These are phyloP conservation scores for Pleurotus ostreatus DNA, from an alignment of 768 basidiomycete species.

Conservation along the genomic window DNA sequence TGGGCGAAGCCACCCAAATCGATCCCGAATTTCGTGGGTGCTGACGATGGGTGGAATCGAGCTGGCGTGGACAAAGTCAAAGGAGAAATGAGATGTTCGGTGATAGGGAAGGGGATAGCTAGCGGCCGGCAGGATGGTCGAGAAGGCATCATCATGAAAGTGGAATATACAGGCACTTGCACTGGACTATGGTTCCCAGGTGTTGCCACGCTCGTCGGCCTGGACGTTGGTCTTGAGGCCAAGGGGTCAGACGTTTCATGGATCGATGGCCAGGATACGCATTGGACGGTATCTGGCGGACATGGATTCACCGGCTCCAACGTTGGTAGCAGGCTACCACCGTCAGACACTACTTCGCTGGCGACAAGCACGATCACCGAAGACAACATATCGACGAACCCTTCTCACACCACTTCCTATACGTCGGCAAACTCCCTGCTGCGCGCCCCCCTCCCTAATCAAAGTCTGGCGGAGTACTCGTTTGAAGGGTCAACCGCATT, in stretches of 20 bases:
- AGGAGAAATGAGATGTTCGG: conserved; percentile 59
- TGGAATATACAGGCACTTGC: conserved; percentile 72
- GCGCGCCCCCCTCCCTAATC: conserved; percentile 67
- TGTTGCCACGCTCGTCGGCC: conserved; percentile 74
- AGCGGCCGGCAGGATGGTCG: conserved; percentile 30
- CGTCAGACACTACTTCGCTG: conserved; percentile 17
- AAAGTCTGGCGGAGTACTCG: conserved; percentile 66
- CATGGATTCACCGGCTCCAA: conserved; percentile 72
- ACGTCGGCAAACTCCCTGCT: conserved; percentile 63
- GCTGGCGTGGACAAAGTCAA: conserved; percentile 68
- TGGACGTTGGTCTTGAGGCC: conserved; percentile 69
- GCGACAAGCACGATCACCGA: conserved; percentile 9
- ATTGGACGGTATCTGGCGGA: conserved; percentile 64
- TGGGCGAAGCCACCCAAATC: conserved; percentile 68
- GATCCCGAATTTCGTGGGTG: conserved; percentile 24
- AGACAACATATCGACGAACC: conserved; percentile 7
- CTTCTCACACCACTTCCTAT: conserved; percentile 35
- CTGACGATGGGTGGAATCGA: conserved; percentile 36
- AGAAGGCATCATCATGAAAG: conserved; percentile 57
- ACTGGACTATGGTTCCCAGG: conserved; percentile 80
- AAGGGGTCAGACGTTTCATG: conserved; percentile 69
- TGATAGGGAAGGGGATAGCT: conserved; percentile 44
- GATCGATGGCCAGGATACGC: conserved; percentile 44
- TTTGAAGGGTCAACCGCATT: conserved; percentile 55
- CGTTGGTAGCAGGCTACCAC: conserved; percentile 33